These are phyloP conservation scores for Dryas octopetala DNA, from an alignment of 306 rosid species.

Conservation along the genomic window DNA sequence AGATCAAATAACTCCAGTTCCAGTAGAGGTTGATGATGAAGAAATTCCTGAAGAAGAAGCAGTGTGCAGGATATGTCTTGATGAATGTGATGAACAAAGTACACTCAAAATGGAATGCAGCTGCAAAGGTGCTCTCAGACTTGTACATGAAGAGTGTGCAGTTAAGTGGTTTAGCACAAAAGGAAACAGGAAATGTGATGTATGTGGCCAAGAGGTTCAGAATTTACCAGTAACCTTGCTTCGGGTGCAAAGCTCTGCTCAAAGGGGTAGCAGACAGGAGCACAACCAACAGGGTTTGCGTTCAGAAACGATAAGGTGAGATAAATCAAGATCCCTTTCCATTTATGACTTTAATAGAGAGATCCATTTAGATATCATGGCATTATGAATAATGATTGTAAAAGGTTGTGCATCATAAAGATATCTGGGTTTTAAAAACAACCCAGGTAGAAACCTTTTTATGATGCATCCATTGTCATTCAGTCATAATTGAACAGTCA, in stretches of 20 bases:
- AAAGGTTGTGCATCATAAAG: not conserved
- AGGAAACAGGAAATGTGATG: constrained; percentile 88
- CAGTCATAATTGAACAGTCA: not conserved
- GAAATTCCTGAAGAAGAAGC: constrained; percentile 99
- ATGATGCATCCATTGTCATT: not conserved
- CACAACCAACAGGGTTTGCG: constrained; percentile 45
- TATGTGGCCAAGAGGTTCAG: constrained; percentile 79
- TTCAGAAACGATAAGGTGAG: constrained; percentile 69
- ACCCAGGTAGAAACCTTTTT: not conserved
- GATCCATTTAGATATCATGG: not conserved
- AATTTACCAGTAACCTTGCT: constrained; percentile 93
- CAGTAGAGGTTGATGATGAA: constrained; percentile 66
- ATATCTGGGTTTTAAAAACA: not conserved
- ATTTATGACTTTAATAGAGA: not conserved
- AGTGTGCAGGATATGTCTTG: constrained; percentile 90
- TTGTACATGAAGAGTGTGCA: constrained; percentile 84
- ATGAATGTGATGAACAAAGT: constrained; percentile 76
- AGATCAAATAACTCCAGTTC: constrained; percentile 75
- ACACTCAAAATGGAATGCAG: constrained; percentile 97
- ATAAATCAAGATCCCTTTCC: not conserved
- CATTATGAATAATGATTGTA: no score
- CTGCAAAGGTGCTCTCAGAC: constrained; percentile 91
- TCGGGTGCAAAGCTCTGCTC: constrained; percentile 61
- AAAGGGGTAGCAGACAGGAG: constrained; percentile 43
- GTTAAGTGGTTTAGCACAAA: constrained; percentile 81